phyloP scores from a whole-genome alignment of 192 early-diverging fungal species.

The Entomortierella chlamydospora region DNA sequence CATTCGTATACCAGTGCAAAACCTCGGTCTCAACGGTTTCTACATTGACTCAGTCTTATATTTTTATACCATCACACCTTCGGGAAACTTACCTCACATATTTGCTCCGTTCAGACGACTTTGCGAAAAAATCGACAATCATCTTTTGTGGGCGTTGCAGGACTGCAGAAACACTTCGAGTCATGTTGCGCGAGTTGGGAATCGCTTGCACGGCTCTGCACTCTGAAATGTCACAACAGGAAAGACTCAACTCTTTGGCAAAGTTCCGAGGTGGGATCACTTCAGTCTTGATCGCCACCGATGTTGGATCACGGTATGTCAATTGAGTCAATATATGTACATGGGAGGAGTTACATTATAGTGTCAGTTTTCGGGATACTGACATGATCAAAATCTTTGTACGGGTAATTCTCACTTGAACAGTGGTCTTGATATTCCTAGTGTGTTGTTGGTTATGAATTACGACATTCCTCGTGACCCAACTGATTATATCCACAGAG shows the following conservation, averaged over 20 bases:
- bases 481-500: slow-evolving; percentile 97
- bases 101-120: slow-evolving; percentile 75
- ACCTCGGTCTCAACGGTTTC: slow-evolving; percentile 78
- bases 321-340: not conserved
- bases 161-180: slow-evolving; percentile 84
- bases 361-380: not conserved
- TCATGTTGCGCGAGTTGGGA: slow-evolving; percentile 93
- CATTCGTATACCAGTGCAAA: slow-evolving; percentile 68
- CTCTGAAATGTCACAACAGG: slow-evolving; percentile 91
- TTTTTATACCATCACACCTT: slow-evolving; percentile 94
- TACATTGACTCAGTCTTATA: slow-evolving; percentile 87
- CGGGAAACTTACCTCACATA: slow-evolving; percentile 89
- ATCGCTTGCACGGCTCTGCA: slow-evolving; percentile 92
- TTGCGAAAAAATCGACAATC: slow-evolving; percentile 86
- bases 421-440: slow-evolving; percentile 97
- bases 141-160: slow-evolving; percentile 92
- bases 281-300: slow-evolving; percentile 92
- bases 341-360: too few relatives aligned
- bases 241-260: slow-evolving; percentile 89
- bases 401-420: too few relatives aligned
- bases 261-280: slow-evolving; percentile 93
- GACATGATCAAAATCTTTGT: not conserved
- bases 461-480: slow-evolving; percentile 96
- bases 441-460: slow-evolving; percentile 93
- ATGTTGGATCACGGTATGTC: slow-evolving; percentile 91